These are phyloP conservation scores for Echites panduratus DNA, from an alignment of 257 asterid species.

Conservation along the genomic window DNA sequence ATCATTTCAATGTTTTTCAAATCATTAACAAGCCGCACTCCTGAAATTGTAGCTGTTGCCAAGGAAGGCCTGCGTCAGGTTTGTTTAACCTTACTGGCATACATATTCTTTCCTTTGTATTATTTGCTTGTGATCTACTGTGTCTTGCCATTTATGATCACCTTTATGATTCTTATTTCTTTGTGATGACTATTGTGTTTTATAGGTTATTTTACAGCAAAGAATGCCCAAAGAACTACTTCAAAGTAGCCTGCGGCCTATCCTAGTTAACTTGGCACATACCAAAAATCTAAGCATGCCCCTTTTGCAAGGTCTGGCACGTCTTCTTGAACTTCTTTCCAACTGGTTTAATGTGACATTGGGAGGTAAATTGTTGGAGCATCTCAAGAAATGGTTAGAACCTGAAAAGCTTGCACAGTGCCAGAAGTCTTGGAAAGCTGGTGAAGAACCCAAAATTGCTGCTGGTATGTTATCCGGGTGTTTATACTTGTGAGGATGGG, in stretches of 20 bases:
- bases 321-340: conserved; percentile 93
- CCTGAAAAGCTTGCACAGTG: conserved; percentile 94
- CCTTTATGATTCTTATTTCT: neutral
- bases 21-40: conserved; percentile 80
- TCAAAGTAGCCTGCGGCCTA: conserved; percentile 98
- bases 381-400: conserved; percentile 98
- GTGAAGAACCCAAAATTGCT: conserved; percentile 99
- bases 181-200: conserved; percentile 11
- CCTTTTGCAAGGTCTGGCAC: conserved; percentile 96
- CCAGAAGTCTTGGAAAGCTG: conserved; percentile 99
- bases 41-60: conserved; percentile 96
- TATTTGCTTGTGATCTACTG: neutral
- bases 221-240: conserved; percentile 99
- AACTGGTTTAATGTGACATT: conserved; percentile 98
- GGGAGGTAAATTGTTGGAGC: conserved; percentile 98
- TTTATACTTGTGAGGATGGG: neutral
- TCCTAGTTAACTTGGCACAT: conserved; percentile 91
- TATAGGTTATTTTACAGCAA: conserved; percentile 88
- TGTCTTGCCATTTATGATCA: neutral
- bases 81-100: conserved; percentile 1
- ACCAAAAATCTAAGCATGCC: conserved; percentile 99
- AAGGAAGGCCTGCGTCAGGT: conserved; percentile 99
- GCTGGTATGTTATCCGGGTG: conserved; percentile 63
- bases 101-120: neutral
- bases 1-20: conserved; percentile 96